Base-by-base conservation (phyloP, 73 alveolate species). In the Durusdinium trenchii region DNA sequence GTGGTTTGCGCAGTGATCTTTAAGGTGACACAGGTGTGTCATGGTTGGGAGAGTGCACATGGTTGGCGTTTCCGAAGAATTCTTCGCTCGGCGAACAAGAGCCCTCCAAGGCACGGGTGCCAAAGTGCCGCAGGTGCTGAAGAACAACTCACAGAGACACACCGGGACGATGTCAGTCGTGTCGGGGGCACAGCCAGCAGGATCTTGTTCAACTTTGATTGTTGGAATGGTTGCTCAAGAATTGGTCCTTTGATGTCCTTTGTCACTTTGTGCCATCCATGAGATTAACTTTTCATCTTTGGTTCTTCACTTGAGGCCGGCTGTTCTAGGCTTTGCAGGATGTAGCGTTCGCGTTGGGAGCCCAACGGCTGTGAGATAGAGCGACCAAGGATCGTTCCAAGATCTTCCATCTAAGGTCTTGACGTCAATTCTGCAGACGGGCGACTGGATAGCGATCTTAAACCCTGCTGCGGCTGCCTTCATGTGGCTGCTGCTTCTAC, bases 121-220 rank as follows among this genome's bases (percentile, higher is more conserved):
- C 46, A 91, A 91, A 50, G 98, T 91, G 50, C 98, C 98, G 36
- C 98, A 91, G 89, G 71, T 91, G 61, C 50, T 76, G 98, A 91
- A 91, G 76, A 91, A 91, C 89, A 69, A 48, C 48, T 51, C 57
- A 76, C 98, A 91, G 61, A 91, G 71, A 38, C 98, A 91, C 89
- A 91, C 98, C 28, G 98, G 98, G 36, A 91, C 98, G 90, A 91
- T 91, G 98, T 76, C 98, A 9, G 98, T 57, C 18, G 98, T 91
- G 98, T 50, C 73, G 30, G 47, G 14, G 20, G 61, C 61, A 3
- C 84, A 71, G 84, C 16, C 16, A 18, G 78, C 5, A 35, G 26
- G 52, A 38, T 38, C 51, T 26, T 9, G n/a, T 32, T 60, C 73
- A 32, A 32, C 69, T 1, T 23, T 1, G 73, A 60, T 60, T 60